Percentiles rank a stretch among this genome's conserved stretches.
Evolutionary conservation across 306 rosid species (phyloP).

Genomic region (Castanea crenata): DNA sequence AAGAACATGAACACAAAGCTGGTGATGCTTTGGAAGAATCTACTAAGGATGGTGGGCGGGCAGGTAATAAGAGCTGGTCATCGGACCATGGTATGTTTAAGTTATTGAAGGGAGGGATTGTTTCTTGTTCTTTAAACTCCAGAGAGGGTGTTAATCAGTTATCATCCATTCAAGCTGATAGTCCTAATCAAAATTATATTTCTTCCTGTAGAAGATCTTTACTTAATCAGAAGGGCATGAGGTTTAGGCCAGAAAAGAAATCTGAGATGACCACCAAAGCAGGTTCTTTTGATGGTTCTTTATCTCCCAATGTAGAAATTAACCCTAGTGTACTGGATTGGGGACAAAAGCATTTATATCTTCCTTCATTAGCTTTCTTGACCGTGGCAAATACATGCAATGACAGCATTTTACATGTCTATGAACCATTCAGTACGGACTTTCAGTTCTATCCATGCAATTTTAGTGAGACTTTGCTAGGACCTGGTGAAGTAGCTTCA

Average conservation of each 20-base stretch:
- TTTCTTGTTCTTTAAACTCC: constrained; percentile 75
- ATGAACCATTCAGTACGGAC: constrained; percentile 86
- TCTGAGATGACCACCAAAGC: constrained; percentile 39
- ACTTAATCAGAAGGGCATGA: constrained; percentile 44
- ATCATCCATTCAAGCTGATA: constrained; percentile 49
- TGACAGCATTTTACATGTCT: constrained; percentile 68
- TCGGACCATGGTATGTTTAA: constrained; percentile 76
- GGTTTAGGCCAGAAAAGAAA: constrained; percentile 35
- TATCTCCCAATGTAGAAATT: constrained; percentile 59
- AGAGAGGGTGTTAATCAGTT: constrained; percentile 47
- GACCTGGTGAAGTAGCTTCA: constrained; percentile 74
- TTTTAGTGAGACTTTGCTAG: constrained; percentile 62
- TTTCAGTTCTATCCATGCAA: constrained; percentile 91
- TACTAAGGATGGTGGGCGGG: constrained; percentile 40
- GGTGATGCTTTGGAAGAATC: constrained; percentile 48
- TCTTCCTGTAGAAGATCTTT: constrained; percentile 55
- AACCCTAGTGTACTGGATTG: constrained; percentile 75
- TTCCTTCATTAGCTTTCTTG: constrained; percentile 68
- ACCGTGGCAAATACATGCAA: constrained; percentile 78
- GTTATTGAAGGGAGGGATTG: constrained; percentile 62
- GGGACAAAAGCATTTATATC: constrained; percentile 63
- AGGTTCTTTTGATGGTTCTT: constrained; percentile 44
- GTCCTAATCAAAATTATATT: constrained; percentile 38
- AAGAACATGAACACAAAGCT: constrained; percentile 29
- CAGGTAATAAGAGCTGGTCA: constrained; percentile 65